phyloP scores from a whole-genome alignment of 73 alveolate genomes.

The Paramecium biaurelia region DNA sequence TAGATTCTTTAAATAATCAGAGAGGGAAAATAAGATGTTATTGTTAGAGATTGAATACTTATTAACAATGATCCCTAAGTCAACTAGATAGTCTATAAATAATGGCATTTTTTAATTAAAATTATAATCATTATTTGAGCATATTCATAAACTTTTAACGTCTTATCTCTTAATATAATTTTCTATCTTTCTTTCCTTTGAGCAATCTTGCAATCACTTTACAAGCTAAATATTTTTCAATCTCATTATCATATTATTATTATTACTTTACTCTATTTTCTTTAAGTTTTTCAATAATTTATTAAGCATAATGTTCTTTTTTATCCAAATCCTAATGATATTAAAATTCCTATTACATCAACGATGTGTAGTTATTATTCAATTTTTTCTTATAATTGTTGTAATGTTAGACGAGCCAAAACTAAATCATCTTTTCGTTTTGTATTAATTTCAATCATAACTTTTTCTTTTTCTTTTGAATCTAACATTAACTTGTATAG shows the following conservation, averaged over 20 bases:
- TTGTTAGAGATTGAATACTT: neutral
- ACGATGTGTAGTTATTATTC: neutral
- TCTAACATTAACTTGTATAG: neutral
- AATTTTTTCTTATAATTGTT: neutral
- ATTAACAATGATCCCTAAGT: neutral
- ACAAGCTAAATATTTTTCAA: conserved; percentile 2
- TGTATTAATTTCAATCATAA: neutral
- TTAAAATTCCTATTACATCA: neutral
- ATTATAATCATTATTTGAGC: neutral
- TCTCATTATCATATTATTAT: neutral
- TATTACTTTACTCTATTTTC: neutral
- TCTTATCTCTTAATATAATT: neutral
- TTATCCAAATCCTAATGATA: conserved; percentile 7
- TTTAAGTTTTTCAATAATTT: neutral
- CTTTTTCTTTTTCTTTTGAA: neutral
- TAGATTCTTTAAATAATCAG: conserved; percentile 46
- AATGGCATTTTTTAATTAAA: conserved; percentile 6
- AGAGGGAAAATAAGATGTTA: neutral
- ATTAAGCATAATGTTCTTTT: conserved; percentile 2
- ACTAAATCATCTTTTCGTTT: neutral
- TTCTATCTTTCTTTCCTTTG: conserved; percentile 3
- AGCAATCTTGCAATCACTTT: conserved; percentile 1
- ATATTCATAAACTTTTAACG: conserved; percentile 12
- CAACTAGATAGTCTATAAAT: conserved; percentile 2
- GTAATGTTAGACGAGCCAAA: neutral